Evolutionary conservation across 768 basidiomycete species (phyloP).

Genomic region (Trichaptum fuscoviolaceum): DNA sequence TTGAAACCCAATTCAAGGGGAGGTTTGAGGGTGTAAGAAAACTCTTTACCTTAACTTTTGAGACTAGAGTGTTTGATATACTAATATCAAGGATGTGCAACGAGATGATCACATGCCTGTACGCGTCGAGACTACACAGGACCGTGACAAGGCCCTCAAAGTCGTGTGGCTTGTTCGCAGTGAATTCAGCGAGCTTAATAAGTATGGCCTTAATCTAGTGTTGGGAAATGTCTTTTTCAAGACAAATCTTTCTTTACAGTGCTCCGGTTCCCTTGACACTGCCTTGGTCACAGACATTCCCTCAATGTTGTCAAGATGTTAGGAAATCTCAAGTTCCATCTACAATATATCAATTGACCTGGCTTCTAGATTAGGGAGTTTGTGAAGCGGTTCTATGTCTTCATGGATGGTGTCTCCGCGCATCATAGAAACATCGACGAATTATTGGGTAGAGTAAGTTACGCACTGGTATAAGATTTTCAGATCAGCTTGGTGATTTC

Average conservation of each 20-base stretch:
- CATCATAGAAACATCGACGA: constrained; percentile 91
- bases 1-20: constrained; percentile 74
- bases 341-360: constrained; percentile 7
- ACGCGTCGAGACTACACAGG: constrained; percentile 54
- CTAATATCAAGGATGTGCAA: constrained; percentile 56
- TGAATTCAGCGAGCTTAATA: constrained; percentile 54
- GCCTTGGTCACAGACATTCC: constrained; percentile 95
- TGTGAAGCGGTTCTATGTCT: constrained; percentile 93
- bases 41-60: neutral
- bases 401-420: constrained; percentile 91
- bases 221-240: constrained; percentile 6
- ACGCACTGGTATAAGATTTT: neutral
- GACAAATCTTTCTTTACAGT: constrained; percentile 30
- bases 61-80: constrained; percentile 1
- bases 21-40: constrained; percentile 73
- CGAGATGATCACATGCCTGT: constrained; percentile 90
- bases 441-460: constrained; percentile 72
- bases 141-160: constrained; percentile 70
- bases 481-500: constrained; percentile 3
- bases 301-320: constrained; percentile 89
- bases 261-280: constrained; percentile 61
- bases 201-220: constrained; percentile 32
- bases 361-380: constrained; percentile 69
- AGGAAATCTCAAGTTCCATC: constrained; percentile 14
- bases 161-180: constrained; percentile 76